Evolutionary conservation across 2,329 filamentous ascomycete species (phyloP).

Genomic region (Blumeria graminis): DNA sequence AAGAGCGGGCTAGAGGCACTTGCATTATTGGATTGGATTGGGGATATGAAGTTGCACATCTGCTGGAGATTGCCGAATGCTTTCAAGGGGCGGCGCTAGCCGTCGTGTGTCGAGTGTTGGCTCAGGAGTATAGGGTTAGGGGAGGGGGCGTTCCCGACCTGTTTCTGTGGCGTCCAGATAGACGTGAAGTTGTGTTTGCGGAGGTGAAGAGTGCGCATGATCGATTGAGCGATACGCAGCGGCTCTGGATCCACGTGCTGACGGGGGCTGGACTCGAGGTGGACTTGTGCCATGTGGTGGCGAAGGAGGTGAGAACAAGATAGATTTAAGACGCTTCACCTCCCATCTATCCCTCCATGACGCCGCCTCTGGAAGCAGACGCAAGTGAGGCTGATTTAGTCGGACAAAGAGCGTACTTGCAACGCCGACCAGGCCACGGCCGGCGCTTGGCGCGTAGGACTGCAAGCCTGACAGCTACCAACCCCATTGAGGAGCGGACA

Average conservation of each 20-base stretch:
- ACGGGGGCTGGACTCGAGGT: constrained; percentile 65
- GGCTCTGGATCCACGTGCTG: constrained; percentile 90
- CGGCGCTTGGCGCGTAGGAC: too few species aligned
- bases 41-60: constrained; percentile 58
- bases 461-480: too few species aligned
- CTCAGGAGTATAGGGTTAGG: constrained; percentile 74
- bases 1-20: constrained; percentile 45
- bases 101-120: constrained; percentile 75
- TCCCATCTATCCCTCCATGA: background rate
- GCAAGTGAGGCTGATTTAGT: too few species aligned
- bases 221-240: constrained; percentile 80
- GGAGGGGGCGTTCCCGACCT: constrained; percentile 81
- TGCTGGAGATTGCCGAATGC: constrained; percentile 54
- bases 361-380: too few species aligned
- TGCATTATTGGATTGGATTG: constrained; percentile 85
- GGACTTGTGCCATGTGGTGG: constrained; percentile 44
- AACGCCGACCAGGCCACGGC: too few species aligned
- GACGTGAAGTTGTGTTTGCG: constrained; percentile 11
- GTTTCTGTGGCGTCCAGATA: constrained; percentile 44
- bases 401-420: too few species aligned
- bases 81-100: constrained; percentile 64
- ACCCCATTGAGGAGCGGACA: too few species aligned
- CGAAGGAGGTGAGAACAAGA: constrained; percentile 11
- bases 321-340: background rate
- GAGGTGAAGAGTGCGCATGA: constrained; percentile 41